A percentile compares a stretch with the other conserved stretches of the same genome.
Conservation (phyloP, 371 early-diverging fungal species). For the Aphelidium insulamus region DNA sequence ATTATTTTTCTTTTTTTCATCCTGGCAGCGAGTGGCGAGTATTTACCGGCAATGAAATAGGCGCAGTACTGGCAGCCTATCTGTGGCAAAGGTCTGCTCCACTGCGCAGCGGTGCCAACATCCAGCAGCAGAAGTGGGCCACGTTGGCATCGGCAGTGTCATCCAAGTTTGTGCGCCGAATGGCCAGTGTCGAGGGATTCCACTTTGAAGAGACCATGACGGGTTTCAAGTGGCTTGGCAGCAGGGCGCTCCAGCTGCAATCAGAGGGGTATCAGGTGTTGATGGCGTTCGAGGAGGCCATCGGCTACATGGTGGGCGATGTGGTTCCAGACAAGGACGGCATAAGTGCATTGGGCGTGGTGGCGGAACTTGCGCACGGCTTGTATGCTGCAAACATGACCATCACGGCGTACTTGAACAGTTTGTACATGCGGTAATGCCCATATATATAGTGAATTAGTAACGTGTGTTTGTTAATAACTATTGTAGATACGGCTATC, state of each 20-base stretch:
- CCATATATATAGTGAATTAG: too few relatives aligned
- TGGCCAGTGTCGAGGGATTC: constrained; percentile 55
- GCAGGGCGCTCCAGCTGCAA: constrained; percentile 38
- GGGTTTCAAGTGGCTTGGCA: constrained; percentile 91
- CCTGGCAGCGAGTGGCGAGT: constrained; percentile 44
- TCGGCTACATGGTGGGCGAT: constrained; percentile 58
- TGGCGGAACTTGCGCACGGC: constrained; percentile 53
- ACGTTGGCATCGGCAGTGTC: constrained; percentile 80
- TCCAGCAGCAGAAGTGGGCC: constrained; percentile 24
- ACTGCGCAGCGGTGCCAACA: background rate
- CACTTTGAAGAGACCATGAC: constrained; percentile 74
- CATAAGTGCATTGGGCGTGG: constrained; percentile 50
- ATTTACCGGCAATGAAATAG: constrained; percentile 81
- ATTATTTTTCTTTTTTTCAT: background rate
- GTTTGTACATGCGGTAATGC: constrained; percentile 32
- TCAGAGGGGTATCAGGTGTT: constrained; percentile 30
- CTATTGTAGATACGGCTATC: constrained; percentile 43
- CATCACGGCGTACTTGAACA: constrained; percentile 37
- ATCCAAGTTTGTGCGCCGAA: constrained; percentile 52
- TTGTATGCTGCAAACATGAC: constrained; percentile 35
- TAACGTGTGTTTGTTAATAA: background rate
- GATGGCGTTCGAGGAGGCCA: constrained; percentile 87
- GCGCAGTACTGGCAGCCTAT: constrained; percentile 54
- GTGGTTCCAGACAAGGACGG: constrained; percentile 70
- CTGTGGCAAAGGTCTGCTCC: constrained; percentile 32